Conservation (phyloP, 2,329 filamentous ascomycete species). For the Microsporum canis region DNA sequence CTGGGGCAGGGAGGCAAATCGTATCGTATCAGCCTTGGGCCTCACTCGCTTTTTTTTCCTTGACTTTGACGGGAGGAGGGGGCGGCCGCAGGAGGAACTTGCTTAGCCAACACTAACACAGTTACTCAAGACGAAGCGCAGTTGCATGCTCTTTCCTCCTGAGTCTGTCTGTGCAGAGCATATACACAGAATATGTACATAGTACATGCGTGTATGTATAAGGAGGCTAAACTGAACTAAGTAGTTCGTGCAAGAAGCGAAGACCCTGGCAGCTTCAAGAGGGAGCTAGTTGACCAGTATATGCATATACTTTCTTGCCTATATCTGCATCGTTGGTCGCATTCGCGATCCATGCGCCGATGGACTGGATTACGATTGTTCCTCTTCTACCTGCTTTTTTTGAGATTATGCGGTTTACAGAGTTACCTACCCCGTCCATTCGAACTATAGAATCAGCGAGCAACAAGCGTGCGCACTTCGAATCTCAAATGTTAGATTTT, state of each 20-base stretch:
- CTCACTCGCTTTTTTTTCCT: not conserved
- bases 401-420: not conserved
- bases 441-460: not conserved
- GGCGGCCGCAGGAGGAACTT: not conserved
- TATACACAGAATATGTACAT: not conserved
- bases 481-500: constrained; percentile 1
- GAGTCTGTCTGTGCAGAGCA: not conserved
- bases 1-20: not conserved
- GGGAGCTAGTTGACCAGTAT: not conserved
- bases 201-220: not conserved
- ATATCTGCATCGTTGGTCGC: not conserved
- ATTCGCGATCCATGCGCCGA: constrained; percentile 3
- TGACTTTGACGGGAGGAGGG: not conserved
- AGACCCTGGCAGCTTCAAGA: not conserved
- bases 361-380: constrained; percentile 2
- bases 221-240: not conserved
- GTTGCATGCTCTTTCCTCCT: not conserved
- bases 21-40: not conserved
- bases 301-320: not conserved
- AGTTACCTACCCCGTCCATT: not conserved
- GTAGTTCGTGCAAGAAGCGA: not conserved
- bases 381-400: not conserved
- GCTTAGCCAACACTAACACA: constrained; percentile 1
- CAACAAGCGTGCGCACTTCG: not conserved
- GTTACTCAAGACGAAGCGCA: constrained; percentile 2